Percentiles rank a stretch among this genome's conserved stretches.
phyloP scores from a whole-genome alignment of 208 protist species.

The Herpetomonas samuelpessoai region DNA sequence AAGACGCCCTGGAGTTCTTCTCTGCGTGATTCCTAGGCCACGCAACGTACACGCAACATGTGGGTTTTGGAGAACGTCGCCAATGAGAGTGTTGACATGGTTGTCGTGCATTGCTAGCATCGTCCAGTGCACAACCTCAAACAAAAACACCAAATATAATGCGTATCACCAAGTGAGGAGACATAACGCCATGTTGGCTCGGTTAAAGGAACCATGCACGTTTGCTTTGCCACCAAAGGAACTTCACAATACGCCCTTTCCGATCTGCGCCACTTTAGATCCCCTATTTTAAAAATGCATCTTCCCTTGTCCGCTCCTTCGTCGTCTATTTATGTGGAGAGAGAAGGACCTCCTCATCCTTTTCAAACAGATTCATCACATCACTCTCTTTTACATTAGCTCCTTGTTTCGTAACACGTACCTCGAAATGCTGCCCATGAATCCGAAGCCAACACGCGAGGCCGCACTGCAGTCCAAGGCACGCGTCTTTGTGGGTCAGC shows the following conservation, averaged over 20 bases:
- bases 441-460: constrained; percentile 23
- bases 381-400: neutral
- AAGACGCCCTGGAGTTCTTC: neutral
- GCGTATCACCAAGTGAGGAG: too few relatives aligned
- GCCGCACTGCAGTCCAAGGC: constrained; percentile 44
- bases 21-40: neutral
- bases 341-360: too few relatives aligned
- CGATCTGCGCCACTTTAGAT: too few relatives aligned
- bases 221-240: too few relatives aligned
- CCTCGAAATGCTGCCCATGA: neutral
- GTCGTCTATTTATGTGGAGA: too few relatives aligned
- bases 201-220: too few relatives aligned
- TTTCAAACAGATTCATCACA: too few relatives aligned
- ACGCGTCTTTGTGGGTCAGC: constrained; percentile 63
- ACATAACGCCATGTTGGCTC: too few relatives aligned
- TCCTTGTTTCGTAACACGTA: neutral
- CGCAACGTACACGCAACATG: neutral
- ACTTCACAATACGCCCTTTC: too few relatives aligned
- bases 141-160: neutral
- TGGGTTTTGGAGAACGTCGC: neutral
- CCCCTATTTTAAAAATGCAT: neutral
- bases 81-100: neutral
- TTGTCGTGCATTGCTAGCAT: neutral
- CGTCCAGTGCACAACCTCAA: neutral
- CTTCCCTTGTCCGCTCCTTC: neutral